phyloP scores from a whole-genome alignment of 805 yeast species.

The Wickerhamiella cacticola region DNA sequence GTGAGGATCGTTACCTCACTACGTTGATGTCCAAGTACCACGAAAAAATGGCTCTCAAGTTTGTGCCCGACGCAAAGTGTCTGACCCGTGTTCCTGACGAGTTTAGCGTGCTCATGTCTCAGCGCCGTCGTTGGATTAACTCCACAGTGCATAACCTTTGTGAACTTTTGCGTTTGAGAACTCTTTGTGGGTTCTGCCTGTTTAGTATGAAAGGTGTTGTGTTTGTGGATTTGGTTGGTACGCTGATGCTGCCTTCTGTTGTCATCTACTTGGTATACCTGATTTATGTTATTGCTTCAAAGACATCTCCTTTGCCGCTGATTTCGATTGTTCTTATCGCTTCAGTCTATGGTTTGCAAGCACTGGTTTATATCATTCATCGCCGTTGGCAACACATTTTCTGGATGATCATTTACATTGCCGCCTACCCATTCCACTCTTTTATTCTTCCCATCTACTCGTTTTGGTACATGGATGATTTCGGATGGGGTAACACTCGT shows the following conservation, averaged over 20 bases:
- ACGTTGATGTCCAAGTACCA: conserved; percentile 47
- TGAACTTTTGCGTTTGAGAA: conserved; percentile 43
- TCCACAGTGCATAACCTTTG: conserved; percentile 52
- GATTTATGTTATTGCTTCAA: conserved; percentile 38
- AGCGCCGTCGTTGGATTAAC: conserved; percentile 58
- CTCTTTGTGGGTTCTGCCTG: conserved; percentile 51
- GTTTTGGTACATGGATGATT: conserved; percentile 55
- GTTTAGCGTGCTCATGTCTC: conserved; percentile 46
- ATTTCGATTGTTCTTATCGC: conserved; percentile 47
- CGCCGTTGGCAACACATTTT: conserved; percentile 37
- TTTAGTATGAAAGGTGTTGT: conserved; percentile 51
- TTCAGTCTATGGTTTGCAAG: conserved; percentile 47
- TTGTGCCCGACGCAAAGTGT: conserved; percentile 48
- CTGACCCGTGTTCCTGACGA: conserved; percentile 46
- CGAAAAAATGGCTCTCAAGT: conserved; percentile 43
- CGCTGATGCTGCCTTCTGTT: conserved; percentile 48
- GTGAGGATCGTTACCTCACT: conserved; percentile 49
- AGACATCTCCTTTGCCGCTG: conserved; percentile 39
- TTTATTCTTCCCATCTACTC: conserved; percentile 48
- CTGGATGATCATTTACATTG: conserved; percentile 45
- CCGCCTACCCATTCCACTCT: conserved; percentile 52
- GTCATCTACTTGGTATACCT: conserved; percentile 43
- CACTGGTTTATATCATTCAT: conserved; percentile 40
- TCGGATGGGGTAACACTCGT: conserved; percentile 56
- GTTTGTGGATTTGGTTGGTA: conserved; percentile 45